Conservation (phyloP, 768 basidiomycete species). For the Cubamyces lactineus region DNA sequence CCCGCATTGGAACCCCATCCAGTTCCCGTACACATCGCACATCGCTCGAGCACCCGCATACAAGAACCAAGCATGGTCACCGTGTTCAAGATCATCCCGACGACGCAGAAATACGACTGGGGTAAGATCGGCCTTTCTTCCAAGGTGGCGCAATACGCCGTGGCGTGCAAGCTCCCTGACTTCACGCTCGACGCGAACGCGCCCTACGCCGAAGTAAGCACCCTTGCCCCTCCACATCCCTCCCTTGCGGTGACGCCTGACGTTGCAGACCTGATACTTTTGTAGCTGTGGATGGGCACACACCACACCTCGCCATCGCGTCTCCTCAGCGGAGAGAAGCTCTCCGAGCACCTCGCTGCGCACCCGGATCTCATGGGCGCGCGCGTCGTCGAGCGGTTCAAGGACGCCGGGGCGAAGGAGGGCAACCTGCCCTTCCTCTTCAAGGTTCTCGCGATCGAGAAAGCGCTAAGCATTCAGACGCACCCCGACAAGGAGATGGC, state of each 20-base stretch:
- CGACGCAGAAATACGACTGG: conserved; percentile 93
- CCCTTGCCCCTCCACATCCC: neutral
- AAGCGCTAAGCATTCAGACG: conserved; percentile 63
- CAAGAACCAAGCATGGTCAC: conserved; percentile 12
- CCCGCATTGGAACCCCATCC: neutral
- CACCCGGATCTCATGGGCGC: conserved; percentile 65
- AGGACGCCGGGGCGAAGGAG: conserved; percentile 28
- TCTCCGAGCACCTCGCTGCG: conserved; percentile 62
- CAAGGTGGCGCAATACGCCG: conserved; percentile 87
- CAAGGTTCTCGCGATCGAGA: conserved; percentile 62
- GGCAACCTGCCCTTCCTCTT: conserved; percentile 54
- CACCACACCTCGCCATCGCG: conserved; percentile 76
- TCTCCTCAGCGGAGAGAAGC: conserved; percentile 43
- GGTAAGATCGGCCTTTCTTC: conserved; percentile 81
- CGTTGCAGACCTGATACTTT: neutral
- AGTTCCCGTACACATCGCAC: neutral
- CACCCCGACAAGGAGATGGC: conserved; percentile 61
- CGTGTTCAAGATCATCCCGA: conserved; percentile 83
- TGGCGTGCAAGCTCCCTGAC: conserved; percentile 58
- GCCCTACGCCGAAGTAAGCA: conserved; percentile 90
- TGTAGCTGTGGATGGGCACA: conserved; percentile 98
- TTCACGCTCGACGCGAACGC: conserved; percentile 70
- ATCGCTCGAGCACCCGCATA: neutral
- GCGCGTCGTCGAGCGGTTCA: conserved; percentile 28
- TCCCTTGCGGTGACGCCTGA: neutral